phyloP scores from a whole-genome alignment of 371 early-diverging fungal genomes.

The Rhizomucor pusillus region DNA sequence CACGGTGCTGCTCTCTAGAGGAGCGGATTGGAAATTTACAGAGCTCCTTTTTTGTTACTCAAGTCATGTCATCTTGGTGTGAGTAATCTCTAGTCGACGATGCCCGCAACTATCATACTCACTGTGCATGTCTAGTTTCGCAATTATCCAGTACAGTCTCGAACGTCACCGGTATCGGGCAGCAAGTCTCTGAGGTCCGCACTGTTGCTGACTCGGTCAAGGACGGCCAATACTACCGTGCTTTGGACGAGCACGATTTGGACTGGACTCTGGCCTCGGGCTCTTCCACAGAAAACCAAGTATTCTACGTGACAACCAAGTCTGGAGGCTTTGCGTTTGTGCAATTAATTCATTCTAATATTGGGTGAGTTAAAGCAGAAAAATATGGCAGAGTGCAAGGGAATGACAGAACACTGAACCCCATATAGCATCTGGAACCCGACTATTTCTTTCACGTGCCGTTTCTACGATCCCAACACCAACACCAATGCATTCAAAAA shows the following conservation, averaged over 20 bases:
- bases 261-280: conserved; percentile 72
- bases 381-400: background rate
- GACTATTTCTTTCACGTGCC: conserved; percentile 77
- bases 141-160: conserved; percentile 48
- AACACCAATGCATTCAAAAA: conserved; percentile 69
- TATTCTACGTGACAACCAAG: conserved; percentile 78
- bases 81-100: conserved; percentile 1
- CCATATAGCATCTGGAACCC: conserved; percentile 43
- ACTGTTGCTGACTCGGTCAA: conserved; percentile 56
- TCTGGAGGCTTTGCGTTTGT: conserved; percentile 76
- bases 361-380: conserved; percentile 54
- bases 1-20: too few relatives aligned
- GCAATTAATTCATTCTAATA: conserved; percentile 84
- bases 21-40: too few relatives aligned
- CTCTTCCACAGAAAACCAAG: conserved; percentile 87
- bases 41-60: conserved; percentile 7
- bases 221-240: conserved; percentile 56
- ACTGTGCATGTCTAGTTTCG: conserved; percentile 25
- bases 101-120: background rate
- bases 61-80: conserved; percentile 34
- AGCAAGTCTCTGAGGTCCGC: conserved; percentile 34
- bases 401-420: too few relatives aligned
- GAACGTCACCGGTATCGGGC: conserved; percentile 40
- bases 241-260: conserved; percentile 62
- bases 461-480: conserved; percentile 67